These are phyloP conservation scores for Globisporangium takayamanum DNA, from an alignment of 352 stramenopile species.

Conservation along the genomic window DNA sequence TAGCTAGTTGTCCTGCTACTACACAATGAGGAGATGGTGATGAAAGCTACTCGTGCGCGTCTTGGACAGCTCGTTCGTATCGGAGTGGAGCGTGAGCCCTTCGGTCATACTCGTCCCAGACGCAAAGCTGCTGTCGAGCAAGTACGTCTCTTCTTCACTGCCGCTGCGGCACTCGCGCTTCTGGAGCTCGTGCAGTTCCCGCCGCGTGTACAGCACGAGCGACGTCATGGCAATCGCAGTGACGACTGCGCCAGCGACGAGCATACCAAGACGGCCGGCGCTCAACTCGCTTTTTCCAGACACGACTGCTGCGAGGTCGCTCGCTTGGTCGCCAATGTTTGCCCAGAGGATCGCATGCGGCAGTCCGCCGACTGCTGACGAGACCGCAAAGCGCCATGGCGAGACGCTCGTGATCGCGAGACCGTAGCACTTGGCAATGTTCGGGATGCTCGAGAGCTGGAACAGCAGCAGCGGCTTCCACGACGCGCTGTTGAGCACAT, in stretches of 20 bases:
- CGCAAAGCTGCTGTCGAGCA: conserved; percentile 3
- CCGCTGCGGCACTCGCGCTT: conserved; percentile 48
- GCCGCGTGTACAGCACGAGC: conserved; percentile 62
- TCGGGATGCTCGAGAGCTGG: conserved; percentile 72
- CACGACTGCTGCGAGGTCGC: conserved; percentile 54
- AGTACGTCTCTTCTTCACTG: conserved; percentile 33
- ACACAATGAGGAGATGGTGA: conserved; percentile 4
- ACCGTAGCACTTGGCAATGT: conserved; percentile 78
- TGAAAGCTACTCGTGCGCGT: conserved; percentile 27
- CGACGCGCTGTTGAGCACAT: conserved; percentile 51
- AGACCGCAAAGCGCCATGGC: conserved; percentile 43
- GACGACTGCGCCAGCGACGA: conserved; percentile 31
- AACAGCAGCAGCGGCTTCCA: conserved; percentile 79
- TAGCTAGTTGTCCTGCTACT: background rate
- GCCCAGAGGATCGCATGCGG: conserved; percentile 67
- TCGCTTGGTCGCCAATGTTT: conserved; percentile 61
- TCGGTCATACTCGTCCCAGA: background rate
- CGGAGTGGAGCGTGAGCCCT: conserved; percentile 3
- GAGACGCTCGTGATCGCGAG: conserved; percentile 69
- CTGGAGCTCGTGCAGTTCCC: conserved; percentile 51
- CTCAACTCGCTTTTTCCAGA: conserved; percentile 45
- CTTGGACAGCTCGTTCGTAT: conserved; percentile 15
- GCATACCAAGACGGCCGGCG: conserved; percentile 31
- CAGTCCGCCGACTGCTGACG: conserved; percentile 40
- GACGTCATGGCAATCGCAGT: conserved; percentile 48